Evolutionary conservation across 257 asterid species (phyloP).

Genomic region (Solanum appendiculatum): DNA sequence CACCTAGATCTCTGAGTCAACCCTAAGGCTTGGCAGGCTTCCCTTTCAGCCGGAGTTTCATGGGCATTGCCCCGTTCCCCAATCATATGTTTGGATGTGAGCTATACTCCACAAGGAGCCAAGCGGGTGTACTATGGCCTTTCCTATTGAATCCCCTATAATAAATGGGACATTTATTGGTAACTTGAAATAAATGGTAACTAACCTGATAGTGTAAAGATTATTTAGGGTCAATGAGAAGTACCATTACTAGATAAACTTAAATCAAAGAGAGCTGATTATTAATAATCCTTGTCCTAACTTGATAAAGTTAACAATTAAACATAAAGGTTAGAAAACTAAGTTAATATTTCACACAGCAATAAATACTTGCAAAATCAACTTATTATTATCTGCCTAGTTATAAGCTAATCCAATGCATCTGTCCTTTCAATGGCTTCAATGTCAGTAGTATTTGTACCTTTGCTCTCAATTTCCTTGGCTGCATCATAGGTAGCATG

Average conservation of each 20-base stretch:
- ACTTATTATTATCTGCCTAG: background rate
- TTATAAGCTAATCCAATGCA: background rate
- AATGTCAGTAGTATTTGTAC: background rate
- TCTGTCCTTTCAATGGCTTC: background rate
- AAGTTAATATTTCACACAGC: background rate
- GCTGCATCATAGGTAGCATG: slow-evolving; percentile 30
- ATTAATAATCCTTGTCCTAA: background rate
- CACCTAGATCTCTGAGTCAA: background rate
- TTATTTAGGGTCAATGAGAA: no score
- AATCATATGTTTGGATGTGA: background rate
- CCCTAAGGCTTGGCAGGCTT: background rate
- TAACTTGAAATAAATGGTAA: background rate
- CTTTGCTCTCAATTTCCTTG: background rate
- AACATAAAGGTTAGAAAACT: background rate
- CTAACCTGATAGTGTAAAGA: no score
- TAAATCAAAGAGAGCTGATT: background rate
- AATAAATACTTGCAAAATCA: background rate
- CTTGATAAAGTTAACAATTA: background rate
- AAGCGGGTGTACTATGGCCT: background rate
- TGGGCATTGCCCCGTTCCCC: background rate
- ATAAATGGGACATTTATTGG: background rate
- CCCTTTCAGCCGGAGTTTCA: background rate
- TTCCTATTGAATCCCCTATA: background rate
- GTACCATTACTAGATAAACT: background rate
- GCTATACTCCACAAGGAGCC: background rate